Percentiles rank a stretch among this genome's conserved stretches.
These are phyloP conservation scores for Corylus heterophylla DNA, from an alignment of 306 rosid genomes.

Conservation along the genomic window DNA sequence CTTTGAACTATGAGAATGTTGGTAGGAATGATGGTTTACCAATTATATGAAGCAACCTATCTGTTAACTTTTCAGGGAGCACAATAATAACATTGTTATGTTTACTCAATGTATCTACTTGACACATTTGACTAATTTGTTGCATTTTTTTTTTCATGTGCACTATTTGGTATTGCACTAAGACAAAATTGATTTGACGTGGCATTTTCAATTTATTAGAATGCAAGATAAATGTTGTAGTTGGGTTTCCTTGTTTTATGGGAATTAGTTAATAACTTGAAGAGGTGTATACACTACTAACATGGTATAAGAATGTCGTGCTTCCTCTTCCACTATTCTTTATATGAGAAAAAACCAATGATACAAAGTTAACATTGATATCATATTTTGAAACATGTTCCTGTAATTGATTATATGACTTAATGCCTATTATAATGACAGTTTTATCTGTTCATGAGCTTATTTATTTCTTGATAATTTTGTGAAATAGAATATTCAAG, in stretches of 20 bases:
- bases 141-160: not conserved
- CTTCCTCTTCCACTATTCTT: not conserved
- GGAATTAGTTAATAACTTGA: not conserved
- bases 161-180: not conserved
- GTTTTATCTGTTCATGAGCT: not conserved
- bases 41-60: not conserved
- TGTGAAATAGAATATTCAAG: not conserved
- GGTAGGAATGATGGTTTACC: not conserved
- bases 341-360: not conserved
- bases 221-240: not conserved
- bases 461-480: not conserved
- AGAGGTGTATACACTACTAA: not conserved
- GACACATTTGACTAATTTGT: not conserved
- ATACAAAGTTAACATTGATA: not conserved
- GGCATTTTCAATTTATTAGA: not conserved
- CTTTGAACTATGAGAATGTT: not conserved
- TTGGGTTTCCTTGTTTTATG: not conserved
- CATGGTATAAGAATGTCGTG: not conserved
- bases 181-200: not conserved
- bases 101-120: not conserved
- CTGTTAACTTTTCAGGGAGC: not conserved
- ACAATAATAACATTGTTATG: not conserved
- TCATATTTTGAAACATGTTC: not conserved
- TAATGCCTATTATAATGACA: not conserved
- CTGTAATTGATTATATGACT: not conserved